Percentiles rank a stretch among this genome's conserved stretches.
Evolutionary conservation across 768 basidiomycete genomes (phyloP).

Genomic region (Lactifluus piperatus): DNA sequence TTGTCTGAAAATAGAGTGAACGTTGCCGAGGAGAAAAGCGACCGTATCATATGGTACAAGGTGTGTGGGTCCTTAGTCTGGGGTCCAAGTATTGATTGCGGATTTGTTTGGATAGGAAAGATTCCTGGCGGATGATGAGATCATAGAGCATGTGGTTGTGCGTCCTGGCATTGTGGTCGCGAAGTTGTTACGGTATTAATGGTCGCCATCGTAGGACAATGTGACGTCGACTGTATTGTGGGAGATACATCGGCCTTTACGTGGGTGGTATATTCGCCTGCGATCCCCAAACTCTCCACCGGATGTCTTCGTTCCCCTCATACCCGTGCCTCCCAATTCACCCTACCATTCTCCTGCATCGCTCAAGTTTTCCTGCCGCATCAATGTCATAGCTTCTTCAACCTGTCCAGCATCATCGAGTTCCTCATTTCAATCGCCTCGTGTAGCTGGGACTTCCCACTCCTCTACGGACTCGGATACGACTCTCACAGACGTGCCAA

Average conservation of each 20-base stretch:
- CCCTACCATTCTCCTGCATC: conserved; percentile 28
- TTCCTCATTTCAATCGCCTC: not conserved
- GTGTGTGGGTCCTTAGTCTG: conserved; percentile 28
- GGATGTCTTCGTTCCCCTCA: conserved; percentile 30
- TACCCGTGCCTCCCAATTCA: conserved; percentile 27
- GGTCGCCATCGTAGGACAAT: conserved; percentile 42
- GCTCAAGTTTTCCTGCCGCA: conserved; percentile 31
- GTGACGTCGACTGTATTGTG: conserved; percentile 57
- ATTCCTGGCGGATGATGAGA: conserved; percentile 63
- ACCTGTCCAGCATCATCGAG: not conserved
- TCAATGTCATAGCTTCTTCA: conserved; percentile 18
- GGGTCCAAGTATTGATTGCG: conserved; percentile 14
- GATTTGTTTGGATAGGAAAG: conserved; percentile 46
- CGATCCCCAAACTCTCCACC: conserved; percentile 64
- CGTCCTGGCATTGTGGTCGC: conserved; percentile 23
- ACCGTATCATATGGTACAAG: conserved; percentile 66
- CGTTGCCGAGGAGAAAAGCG: conserved; percentile 47
- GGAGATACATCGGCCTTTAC: conserved; percentile 70
- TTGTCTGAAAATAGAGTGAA: conserved; percentile 61
- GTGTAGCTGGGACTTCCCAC: conserved; percentile 5
- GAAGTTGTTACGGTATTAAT: not conserved
- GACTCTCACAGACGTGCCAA: conserved; percentile 24
- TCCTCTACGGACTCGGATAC: conserved; percentile 25
- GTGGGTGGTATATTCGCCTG: conserved; percentile 80
- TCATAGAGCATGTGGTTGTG: conserved; percentile 66